Evolutionary conservation across 1,284 basidiomycete genomes (phyloP).

Genomic region (Ceratobasidium sp.): DNA sequence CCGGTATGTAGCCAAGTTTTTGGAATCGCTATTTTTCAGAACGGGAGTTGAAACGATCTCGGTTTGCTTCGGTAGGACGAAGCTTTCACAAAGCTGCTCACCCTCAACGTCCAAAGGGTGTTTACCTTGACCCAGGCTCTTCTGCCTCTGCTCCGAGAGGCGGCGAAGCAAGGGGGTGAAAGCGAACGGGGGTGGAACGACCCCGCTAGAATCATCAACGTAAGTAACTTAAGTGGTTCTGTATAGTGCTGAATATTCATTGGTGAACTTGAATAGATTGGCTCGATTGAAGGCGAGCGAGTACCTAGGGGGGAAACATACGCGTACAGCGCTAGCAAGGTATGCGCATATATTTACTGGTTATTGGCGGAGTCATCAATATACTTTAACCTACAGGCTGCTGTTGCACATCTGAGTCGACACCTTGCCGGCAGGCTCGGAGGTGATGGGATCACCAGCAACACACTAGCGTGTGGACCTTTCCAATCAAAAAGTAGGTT

Average conservation of each 20-base stretch:
- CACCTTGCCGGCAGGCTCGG: slow-evolving; percentile 68
- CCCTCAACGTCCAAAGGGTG: slow-evolving; percentile 70
- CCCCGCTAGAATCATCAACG: slow-evolving; percentile 69
- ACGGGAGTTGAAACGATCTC: slow-evolving; percentile 43
- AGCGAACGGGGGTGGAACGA: slow-evolving; percentile 53
- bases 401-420: slow-evolving; percentile 65
- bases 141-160: slow-evolving; percentile 64
- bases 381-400: slow-evolving; percentile 49
- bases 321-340: slow-evolving; percentile 72
- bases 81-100: slow-evolving; percentile 66
- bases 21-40: neutral
- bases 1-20: slow-evolving; percentile 51
- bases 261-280: slow-evolving; percentile 56
- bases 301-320: slow-evolving; percentile 68
- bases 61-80: slow-evolving; percentile 53
- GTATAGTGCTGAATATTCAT: neutral
- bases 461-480: slow-evolving; percentile 68
- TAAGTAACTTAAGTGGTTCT: slow-evolving; percentile 46
- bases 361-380: neutral
- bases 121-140: slow-evolving; percentile 74
- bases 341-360: slow-evolving; percentile 43
- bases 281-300: slow-evolving; percentile 64
- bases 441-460: slow-evolving; percentile 66
- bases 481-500: slow-evolving; percentile 60
- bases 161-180: slow-evolving; percentile 56